Conservation (phyloP, 495 filamentous ascomycete genomes). For the Talaromyces trachyspermus region DNA sequence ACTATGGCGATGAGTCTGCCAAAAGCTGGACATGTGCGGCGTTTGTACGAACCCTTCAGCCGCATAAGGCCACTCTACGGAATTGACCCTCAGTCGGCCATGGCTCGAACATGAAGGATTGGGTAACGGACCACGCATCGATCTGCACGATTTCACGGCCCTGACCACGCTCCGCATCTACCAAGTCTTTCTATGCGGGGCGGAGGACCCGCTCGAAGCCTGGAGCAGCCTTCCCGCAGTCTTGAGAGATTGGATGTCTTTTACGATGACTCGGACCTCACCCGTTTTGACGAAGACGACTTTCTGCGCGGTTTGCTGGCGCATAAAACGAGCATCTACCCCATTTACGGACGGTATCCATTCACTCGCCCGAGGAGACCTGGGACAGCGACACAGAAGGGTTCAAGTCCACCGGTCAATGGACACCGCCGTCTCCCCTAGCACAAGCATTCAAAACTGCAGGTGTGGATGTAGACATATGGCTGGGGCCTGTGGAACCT, state of each 20-base stretch:
- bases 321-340: constrained; percentile 1
- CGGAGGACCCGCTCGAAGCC: constrained; percentile 2
- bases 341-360: background rate
- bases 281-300: constrained; percentile 2
- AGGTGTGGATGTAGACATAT: background rate
- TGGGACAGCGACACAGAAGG: background rate
- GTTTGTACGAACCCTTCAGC: constrained; percentile 14
- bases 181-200: constrained; percentile 14
- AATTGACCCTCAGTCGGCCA: constrained; percentile 12
- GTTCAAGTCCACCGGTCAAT: background rate
- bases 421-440: background rate
- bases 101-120: constrained; percentile 14
- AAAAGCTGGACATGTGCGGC: constrained; percentile 14
- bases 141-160: constrained; percentile 13
- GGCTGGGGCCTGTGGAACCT: constrained; percentile 1
- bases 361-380: background rate
- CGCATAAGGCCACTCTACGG: constrained; percentile 12
- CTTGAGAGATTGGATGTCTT: constrained; percentile 14
- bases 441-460: background rate
- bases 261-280: constrained; percentile 12
- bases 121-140: constrained; percentile 11
- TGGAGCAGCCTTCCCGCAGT: constrained; percentile 12
- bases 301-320: background rate
- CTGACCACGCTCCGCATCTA: constrained; percentile 12
- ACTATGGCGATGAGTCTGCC: constrained; percentile 3